Evolutionary conservation across 2,329 filamentous ascomycete species (phyloP), one percentile per base, ranked within the genome.

Genomic region (Claviceps humidiphila): DNA sequence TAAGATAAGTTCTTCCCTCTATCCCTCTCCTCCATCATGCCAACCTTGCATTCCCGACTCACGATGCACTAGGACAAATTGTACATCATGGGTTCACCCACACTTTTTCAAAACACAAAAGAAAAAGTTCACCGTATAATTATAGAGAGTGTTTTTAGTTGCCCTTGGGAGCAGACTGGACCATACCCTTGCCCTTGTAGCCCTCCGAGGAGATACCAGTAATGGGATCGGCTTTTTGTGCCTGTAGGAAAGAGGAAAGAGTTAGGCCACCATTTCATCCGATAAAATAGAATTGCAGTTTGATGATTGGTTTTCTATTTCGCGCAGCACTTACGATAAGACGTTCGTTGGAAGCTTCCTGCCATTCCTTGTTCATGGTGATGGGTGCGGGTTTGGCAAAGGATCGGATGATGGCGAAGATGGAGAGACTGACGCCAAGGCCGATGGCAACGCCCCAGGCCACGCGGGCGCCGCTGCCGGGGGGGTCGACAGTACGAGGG

Each of bases 341-440:
- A 72, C 87, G 93, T 76, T 96, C 93, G 73, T 98, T 95, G 61
- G 84, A 80, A 62, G 85, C 85, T 77, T 97, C 89, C 76, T 98
- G 89, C 82, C 87, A 97, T 74, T 98, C 93, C 78, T 88, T 87
- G 74, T 77, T 91, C 90, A 98, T 95, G 64, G 91, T 95, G 70
- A 77, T 75, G 60, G 93, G 93, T 57, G 79, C 65, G 55, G 81
- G 79, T 67, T 80, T 78, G 64, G 86, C 89, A 68, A 87, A 84
- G 60, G 78, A 60, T 64, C 90, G 86, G 68, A 87, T 79, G 63
- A 71, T 57, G 63, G 74, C 75, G 75, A 97, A 97, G 70, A 96
- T 56, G 58, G 71, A 78, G 61, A 85, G 71, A 59, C 84, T 84
- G 63, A 75, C 78, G 57, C 71, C 74, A 59, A 94, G 64, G 64